Evolutionary conservation across 1,284 basidiomycete genomes (phyloP), one percentile per base, ranked within the genome.

Genomic region (Rhodotorula sp.): DNA sequence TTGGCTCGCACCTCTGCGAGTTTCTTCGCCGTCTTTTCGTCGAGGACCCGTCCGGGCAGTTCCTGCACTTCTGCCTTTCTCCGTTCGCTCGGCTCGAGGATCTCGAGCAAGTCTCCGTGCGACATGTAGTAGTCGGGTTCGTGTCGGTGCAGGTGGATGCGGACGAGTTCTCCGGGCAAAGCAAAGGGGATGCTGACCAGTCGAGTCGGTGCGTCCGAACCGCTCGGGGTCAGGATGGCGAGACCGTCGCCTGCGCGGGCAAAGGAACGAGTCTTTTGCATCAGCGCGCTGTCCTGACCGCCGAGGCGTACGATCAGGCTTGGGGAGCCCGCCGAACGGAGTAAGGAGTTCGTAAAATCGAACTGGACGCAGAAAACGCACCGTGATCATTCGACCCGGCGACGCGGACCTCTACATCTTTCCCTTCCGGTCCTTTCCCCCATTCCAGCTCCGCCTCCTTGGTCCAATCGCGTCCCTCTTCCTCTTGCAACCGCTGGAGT

Each of bases 161-260:
- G 85, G 57, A 95, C 86, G 34, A 82, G 86, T 81, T 97, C 94
- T 18, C 88, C 89, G 0, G 93, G 91, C 23, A 97, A 84, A 6
- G 88, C 87, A 76, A 93, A 91, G 0, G 93, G 94, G 0, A 90
- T 86, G 45, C 92, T 84, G 49, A 95, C 83, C 0, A 89, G 88
- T 91, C 93, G 95, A 54, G 87, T 85, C 3, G 84, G 84, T 62
- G 83, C 81, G 1, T 60, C 59, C 82, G 68, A 31, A 47, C 72
- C 47, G 21, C 61, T 79, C 2, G 81, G 80, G 0, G 85, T 83
- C 23, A 85, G 83, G 23, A 86, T 75, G 2, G 87, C 89, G n/a
- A 93, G 81, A 0, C 88, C 89, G 76, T 89, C 87, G 63, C 90
- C 90, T 92, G 76, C 14, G 28, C 28, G 28, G 28, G 28, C 28